phyloP scores from a whole-genome alignment of 208 protist genomes.

The Acanthamoeba triangularis region DNA sequence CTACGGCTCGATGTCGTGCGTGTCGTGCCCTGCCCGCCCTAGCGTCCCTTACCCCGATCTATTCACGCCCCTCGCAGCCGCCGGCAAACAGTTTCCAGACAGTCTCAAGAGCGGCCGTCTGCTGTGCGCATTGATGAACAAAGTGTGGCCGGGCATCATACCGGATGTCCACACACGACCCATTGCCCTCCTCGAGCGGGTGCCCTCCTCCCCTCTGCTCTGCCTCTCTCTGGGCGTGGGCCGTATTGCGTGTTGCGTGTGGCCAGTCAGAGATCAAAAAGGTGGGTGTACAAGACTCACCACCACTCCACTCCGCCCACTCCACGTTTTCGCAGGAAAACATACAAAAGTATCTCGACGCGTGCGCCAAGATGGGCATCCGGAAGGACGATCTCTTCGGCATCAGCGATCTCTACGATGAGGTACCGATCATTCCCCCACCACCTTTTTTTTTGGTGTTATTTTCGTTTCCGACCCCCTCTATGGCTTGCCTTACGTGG shows the following conservation, averaged over 20 bases:
- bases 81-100: neutral
- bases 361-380: slow-evolving; percentile 65
- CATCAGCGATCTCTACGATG: slow-evolving; percentile 55
- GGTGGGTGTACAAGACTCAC: no score
- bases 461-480: neutral
- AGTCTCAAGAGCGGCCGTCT: slow-evolving; percentile 47
- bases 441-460: neutral
- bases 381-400: slow-evolving; percentile 14
- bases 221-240: neutral
- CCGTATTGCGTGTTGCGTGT: neutral
- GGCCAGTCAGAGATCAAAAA: neutral
- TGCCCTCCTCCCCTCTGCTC: neutral
- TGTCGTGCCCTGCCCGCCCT: no score
- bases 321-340: neutral
- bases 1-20: neutral
- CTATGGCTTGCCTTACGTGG: no score
- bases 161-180: slow-evolving; percentile 11
- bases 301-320: no score
- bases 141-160: slow-evolving; percentile 47
- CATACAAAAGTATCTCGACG: slow-evolving; percentile 49
- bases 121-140: slow-evolving; percentile 35
- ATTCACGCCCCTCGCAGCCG: neutral
- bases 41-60: neutral
- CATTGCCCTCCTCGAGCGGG: slow-evolving; percentile 26
- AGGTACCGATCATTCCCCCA: neutral